Conservation (phyloP, 495 filamentous ascomycete species). For the Penicillium soppii region DNA sequence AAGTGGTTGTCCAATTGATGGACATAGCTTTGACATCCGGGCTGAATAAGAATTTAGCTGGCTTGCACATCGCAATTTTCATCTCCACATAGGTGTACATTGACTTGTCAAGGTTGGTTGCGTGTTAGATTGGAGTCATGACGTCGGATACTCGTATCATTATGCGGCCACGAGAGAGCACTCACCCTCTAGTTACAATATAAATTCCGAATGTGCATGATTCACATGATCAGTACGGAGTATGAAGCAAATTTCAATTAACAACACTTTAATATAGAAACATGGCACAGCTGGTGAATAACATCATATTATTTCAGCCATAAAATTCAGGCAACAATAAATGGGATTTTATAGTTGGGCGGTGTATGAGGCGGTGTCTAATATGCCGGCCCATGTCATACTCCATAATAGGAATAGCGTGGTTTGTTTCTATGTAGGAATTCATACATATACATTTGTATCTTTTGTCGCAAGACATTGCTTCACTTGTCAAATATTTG, state of each 20-base stretch:
- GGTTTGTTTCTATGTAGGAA: no score
- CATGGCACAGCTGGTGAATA: no score
- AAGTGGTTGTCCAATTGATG: neutral
- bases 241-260: no score
- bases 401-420: neutral
- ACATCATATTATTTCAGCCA: no score
- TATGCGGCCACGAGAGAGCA: neutral
- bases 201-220: neutral
- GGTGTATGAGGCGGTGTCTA: neutral
- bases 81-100: neutral
- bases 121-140: neutral
- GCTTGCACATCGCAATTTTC: neutral
- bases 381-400: neutral
- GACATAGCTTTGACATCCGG: neutral
- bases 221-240: neutral
- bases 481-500: no score
- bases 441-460: no score
- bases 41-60: no score
- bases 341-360: no score
- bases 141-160: slow-evolving; percentile 1
- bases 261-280: no score
- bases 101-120: neutral
- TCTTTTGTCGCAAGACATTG: no score
- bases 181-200: no score
- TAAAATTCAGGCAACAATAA: no score